Percentiles rank a stretch among this genome's conserved stretches.
phyloP scores from a whole-genome alignment of 495 filamentous ascomycete species.

The Immersiella caudata region DNA sequence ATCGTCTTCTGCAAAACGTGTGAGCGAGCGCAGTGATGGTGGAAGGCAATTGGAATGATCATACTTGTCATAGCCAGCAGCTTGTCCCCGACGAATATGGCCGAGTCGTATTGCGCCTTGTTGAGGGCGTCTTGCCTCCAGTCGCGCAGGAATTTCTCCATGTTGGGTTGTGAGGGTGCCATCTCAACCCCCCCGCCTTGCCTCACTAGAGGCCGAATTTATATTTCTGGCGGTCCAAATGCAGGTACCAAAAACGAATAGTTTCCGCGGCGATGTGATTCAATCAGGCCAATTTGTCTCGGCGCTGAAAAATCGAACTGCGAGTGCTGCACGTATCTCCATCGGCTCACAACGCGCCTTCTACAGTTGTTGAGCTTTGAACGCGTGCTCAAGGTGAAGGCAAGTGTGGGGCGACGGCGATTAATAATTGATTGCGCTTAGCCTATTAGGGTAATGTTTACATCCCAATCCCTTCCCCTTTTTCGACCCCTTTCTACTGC shows the following conservation, averaged over 20 bases:
- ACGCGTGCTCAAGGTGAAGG: not conserved
- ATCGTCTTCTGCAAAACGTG: constrained; percentile 66
- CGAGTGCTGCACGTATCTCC: not conserved
- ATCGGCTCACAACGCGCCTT: not conserved
- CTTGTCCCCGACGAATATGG: constrained; percentile 97
- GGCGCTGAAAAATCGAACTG: not conserved
- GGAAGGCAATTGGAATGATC: constrained; percentile 21
- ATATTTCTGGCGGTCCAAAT: constrained; percentile 1
- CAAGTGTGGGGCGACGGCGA: not conserved
- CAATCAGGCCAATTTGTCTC: not conserved
- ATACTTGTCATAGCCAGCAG: constrained; percentile 88
- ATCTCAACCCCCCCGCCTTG: constrained; percentile 19
- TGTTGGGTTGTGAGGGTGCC: constrained; percentile 44
- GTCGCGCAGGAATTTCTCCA: constrained; percentile 88
- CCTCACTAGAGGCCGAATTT: not conserved
- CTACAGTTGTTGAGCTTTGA: not conserved
- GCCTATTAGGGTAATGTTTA: not conserved
- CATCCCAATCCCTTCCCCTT: not conserved
- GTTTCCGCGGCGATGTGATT: not conserved
- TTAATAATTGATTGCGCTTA: not conserved
- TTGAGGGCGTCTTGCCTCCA: constrained; percentile 93
- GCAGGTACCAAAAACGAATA: not conserved
- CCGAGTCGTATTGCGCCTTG: constrained; percentile 92
- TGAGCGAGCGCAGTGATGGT: constrained; percentile 25
- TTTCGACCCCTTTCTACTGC: not conserved